Conservation (phyloP, 148 eudicot species). For the Oxyria digyna region DNA sequence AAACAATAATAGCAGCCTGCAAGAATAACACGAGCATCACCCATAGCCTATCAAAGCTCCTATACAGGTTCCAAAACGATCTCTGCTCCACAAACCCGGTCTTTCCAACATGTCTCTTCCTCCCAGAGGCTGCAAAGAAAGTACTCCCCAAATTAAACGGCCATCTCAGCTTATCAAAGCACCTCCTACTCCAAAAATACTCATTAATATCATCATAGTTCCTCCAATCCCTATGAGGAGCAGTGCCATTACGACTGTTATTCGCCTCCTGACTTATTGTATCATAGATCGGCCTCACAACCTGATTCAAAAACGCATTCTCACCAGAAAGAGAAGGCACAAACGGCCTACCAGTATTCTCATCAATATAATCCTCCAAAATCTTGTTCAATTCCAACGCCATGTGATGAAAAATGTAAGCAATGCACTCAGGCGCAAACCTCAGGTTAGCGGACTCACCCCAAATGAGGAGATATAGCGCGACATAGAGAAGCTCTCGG, state of each 20-base stretch:
- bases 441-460: slow-evolving; percentile 80
- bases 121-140: slow-evolving; percentile 43
- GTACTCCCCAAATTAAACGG: slow-evolving; percentile 59
- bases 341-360: slow-evolving; percentile 62
- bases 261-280: slow-evolving; percentile 52
- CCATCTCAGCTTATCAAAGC: slow-evolving; percentile 74
- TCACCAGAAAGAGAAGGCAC: slow-evolving; percentile 52
- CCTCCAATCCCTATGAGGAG: slow-evolving; percentile 80
- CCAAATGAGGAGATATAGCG: slow-evolving; percentile 66
- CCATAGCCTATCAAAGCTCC: slow-evolving; percentile 88
- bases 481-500: slow-evolving; percentile 56
- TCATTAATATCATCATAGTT: slow-evolving; percentile 92
- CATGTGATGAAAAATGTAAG: slow-evolving; percentile 70
- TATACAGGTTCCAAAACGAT: slow-evolving; percentile 73
- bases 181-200: slow-evolving; percentile 91
- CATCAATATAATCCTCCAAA: slow-evolving; percentile 67
- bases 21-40: slow-evolving; percentile 72
- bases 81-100: slow-evolving; percentile 93
- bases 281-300: slow-evolving; percentile 73
- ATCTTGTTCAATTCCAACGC: slow-evolving; percentile 68
- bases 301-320: slow-evolving; percentile 34
- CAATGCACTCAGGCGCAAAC: slow-evolving; percentile 65
- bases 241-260: slow-evolving; percentile 67
- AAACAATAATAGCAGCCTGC: slow-evolving; percentile 69
- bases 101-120: slow-evolving; percentile 66